These are phyloP conservation scores for Phoma sp. DNA, from an alignment of 2,329 filamentous ascomycete genomes.

Conservation along the genomic window DNA sequence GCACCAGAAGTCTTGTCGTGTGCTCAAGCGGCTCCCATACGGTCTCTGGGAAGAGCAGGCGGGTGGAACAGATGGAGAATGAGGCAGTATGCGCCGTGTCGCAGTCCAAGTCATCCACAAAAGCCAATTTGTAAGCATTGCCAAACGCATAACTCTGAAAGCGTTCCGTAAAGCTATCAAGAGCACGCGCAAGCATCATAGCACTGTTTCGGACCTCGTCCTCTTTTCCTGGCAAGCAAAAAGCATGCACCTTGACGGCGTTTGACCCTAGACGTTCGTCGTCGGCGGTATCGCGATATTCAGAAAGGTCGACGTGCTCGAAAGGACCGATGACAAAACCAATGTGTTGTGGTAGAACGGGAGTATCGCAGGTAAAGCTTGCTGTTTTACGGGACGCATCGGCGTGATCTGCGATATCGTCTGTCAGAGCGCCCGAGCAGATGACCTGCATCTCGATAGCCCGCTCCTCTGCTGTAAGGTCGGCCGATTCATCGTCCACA, in stretches of 20 bases:
- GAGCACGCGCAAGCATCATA: constrained; percentile 78
- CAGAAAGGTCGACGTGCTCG: constrained; percentile 87
- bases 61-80: constrained; percentile 85
- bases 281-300: constrained; percentile 88
- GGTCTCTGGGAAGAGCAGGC: constrained; percentile 82
- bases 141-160: constrained; percentile 89
- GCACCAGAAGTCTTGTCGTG: constrained; percentile 79
- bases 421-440: constrained; percentile 86
- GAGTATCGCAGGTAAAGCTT: constrained; percentile 74
- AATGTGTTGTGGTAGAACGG: constrained; percentile 84
- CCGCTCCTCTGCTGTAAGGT: constrained; percentile 78
- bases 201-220: constrained; percentile 89
- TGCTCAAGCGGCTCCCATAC: constrained; percentile 86
- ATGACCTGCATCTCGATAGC: constrained; percentile 87
- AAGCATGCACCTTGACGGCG: constrained; percentile 87
- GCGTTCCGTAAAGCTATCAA: constrained; percentile 89
- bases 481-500: constrained; percentile 49
- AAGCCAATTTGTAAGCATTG: constrained; percentile 89
- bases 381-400: constrained; percentile 87
- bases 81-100: constrained; percentile 82
- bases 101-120: constrained; percentile 84
- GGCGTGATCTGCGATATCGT: constrained; percentile 78
- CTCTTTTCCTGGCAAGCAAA: constrained; percentile 83
- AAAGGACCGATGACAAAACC: constrained; percentile 96
- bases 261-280: constrained; percentile 90